Conservation (phyloP, 805 yeast genomes). For the Hemisphaericaspora nanyangensis region DNA sequence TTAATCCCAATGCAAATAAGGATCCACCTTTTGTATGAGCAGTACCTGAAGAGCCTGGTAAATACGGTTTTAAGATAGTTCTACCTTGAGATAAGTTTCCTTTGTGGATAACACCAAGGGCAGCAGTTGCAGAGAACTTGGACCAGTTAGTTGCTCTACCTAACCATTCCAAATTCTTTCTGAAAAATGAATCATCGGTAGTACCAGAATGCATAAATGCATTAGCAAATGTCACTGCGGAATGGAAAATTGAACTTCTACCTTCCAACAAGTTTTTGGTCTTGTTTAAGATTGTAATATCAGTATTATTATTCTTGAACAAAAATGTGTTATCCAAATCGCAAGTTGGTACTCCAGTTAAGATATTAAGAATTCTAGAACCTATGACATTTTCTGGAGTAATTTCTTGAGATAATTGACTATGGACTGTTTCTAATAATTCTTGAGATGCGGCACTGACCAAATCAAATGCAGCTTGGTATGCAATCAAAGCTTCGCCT, state of each 20-base stretch:
- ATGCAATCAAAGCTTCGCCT: constrained; percentile 57
- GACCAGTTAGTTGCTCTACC: constrained; percentile 99
- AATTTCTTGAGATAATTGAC: constrained; percentile 32
- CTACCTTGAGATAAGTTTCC: constrained; percentile 92
- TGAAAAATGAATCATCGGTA: constrained; percentile 87
- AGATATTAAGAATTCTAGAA: constrained; percentile 57
- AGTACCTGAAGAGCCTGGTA: constrained; percentile 77
- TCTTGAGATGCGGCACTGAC: constrained; percentile 91
- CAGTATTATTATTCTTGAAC: constrained; percentile 83
- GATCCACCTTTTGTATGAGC: constrained; percentile 96
- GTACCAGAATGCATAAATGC: constrained; percentile 97
- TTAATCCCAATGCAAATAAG: constrained; percentile 84
- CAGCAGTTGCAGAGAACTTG: constrained; percentile 95
- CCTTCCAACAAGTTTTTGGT: constrained; percentile 83
- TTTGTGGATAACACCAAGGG: constrained; percentile 93
- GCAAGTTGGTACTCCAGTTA: constrained; percentile 91
- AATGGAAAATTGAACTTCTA: constrained; percentile 88
- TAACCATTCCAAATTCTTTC: constrained; percentile 90
- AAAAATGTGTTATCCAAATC: constrained; percentile 88
- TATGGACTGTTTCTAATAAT: constrained; percentile 57
- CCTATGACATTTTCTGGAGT: constrained; percentile 21
- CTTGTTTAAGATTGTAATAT: constrained; percentile 72
- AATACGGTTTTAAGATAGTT: constrained; percentile 80
- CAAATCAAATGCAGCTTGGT: constrained; percentile 92
- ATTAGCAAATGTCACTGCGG: constrained; percentile 91